Percentiles rank a stretch among this genome's conserved stretches.
phyloP scores from a whole-genome alignment of 768 basidiomycete genomes.

The Solioccasus polychromus region DNA sequence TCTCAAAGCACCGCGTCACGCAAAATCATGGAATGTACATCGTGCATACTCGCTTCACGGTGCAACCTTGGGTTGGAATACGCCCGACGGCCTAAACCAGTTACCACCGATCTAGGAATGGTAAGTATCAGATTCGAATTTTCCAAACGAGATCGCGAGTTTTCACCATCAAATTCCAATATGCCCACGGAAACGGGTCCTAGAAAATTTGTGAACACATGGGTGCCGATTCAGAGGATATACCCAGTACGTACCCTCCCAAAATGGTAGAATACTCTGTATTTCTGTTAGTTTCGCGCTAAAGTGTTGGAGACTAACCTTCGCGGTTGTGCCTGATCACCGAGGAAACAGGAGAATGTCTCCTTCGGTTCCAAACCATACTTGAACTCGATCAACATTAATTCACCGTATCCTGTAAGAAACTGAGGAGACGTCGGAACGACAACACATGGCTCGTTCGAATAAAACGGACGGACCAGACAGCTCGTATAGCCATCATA shows the following conservation, averaged over 20 bases:
- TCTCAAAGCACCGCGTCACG: too few relatives aligned
- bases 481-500: conserved; percentile 93
- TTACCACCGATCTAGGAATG: conserved; percentile 34
- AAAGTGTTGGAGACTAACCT: conserved; percentile 40
- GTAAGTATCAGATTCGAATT: conserved; percentile 4
- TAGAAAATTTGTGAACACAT: conserved; percentile 1
- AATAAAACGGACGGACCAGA: conserved; percentile 57
- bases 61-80: conserved; percentile 38
- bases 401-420: conserved; percentile 77
- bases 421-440: conserved; percentile 43
- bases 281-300: neutral
- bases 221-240: neutral
- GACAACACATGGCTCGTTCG: neutral
- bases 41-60: too few relatives aligned
- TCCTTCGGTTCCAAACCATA: conserved; percentile 89
- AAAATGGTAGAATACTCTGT: conserved; percentile 77
- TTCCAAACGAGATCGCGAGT: neutral
- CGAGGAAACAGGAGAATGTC: conserved; percentile 64
- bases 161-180: conserved; percentile 73
- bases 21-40: too few relatives aligned
- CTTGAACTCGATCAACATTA: conserved; percentile 86
- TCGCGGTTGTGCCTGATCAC: conserved; percentile 74
- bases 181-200: conserved; percentile 45
- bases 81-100: conserved; percentile 49
- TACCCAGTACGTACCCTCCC: conserved; percentile 56